phyloP scores from a whole-genome alignment of 2,329 filamentous ascomycete genomes.

The Coccinonectria pachysandricola region DNA sequence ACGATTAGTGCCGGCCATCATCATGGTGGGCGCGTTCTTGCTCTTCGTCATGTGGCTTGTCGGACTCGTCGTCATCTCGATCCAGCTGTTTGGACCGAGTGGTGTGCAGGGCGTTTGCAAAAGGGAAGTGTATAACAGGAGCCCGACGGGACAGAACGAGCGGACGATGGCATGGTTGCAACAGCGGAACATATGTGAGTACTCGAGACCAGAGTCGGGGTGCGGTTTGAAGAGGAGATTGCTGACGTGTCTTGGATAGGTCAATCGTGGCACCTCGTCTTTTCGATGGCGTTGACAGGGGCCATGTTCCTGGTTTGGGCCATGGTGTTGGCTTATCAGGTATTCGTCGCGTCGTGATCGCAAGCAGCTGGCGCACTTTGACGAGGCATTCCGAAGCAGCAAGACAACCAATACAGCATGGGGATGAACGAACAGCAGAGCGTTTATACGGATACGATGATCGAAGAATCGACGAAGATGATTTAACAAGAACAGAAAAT shows the following conservation, averaged over 20 bases:
- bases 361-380: too few species aligned
- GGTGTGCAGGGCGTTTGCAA: constrained; percentile 53
- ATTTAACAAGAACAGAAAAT: too few species aligned
- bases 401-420: too few species aligned
- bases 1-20: constrained; percentile 49
- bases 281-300: constrained; percentile 51
- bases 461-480: too few species aligned
- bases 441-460: too few species aligned
- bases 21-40: constrained; percentile 55
- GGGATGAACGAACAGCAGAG: too few species aligned
- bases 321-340: constrained; percentile 57
- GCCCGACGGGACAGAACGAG: constrained; percentile 39
- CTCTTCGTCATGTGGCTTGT: constrained; percentile 60
- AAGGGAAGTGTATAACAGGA: constrained; percentile 42
- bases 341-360: constrained; percentile 39
- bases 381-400: too few species aligned
- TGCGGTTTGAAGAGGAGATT: too few species aligned
- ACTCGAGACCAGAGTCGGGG: background rate
- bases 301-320: constrained; percentile 55
- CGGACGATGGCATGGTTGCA: constrained; percentile 53
- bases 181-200: constrained; percentile 53
- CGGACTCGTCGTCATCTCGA: constrained; percentile 49
- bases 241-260: constrained; percentile 27
- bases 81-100: constrained; percentile 52
- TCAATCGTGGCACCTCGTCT: constrained; percentile 55